Evolutionary conservation across 352 stramenopile species (phyloP).

Genomic region (Halophytophthora polymorphica): DNA sequence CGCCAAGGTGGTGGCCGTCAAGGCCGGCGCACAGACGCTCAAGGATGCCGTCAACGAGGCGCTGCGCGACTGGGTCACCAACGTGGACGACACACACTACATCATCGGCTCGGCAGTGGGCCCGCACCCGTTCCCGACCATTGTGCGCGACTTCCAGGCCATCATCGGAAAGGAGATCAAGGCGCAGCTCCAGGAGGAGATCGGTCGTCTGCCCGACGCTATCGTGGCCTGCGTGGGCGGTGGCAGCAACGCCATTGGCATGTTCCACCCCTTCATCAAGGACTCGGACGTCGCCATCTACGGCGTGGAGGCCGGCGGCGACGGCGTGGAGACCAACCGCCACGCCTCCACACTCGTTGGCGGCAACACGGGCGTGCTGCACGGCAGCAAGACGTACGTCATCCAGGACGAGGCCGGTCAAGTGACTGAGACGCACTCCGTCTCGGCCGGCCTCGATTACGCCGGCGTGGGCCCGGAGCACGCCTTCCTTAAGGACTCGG

Average conservation of each 20-base stretch:
- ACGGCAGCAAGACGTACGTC: slow-evolving; percentile 97
- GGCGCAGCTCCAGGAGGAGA: slow-evolving; percentile 93
- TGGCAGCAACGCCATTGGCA: slow-evolving; percentile 98
- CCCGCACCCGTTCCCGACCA: slow-evolving; percentile 97
- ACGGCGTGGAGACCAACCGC: slow-evolving; percentile 84
- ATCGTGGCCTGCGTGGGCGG: slow-evolving; percentile 97
- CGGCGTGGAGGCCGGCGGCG: slow-evolving; percentile 95
- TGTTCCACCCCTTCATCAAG: slow-evolving; percentile 97
- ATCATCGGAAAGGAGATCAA: slow-evolving; percentile 95
- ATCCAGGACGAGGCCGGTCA: slow-evolving; percentile 95
- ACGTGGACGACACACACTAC: slow-evolving; percentile 98
- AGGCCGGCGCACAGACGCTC: slow-evolving; percentile 93
- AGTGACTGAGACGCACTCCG: slow-evolving; percentile 94
- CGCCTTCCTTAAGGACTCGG: slow-evolving; percentile 95
- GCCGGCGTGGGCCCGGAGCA: slow-evolving; percentile 97
- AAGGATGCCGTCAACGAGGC: slow-evolving; percentile 99
- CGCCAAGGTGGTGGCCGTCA: slow-evolving; percentile 97
- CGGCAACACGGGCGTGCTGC: slow-evolving; percentile 94
- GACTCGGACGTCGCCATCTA: slow-evolving; percentile 93
- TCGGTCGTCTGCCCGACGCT: slow-evolving; percentile 93
- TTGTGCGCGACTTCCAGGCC: slow-evolving; percentile 98
- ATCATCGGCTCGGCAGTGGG: slow-evolving; percentile 98
- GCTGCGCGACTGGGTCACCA: slow-evolving; percentile 98
- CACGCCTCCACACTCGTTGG: slow-evolving; percentile 95
- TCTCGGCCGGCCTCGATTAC: slow-evolving; percentile 97